Base-by-base conservation (phyloP, 2,329 filamentous ascomycete species). In the Diaporthe sp. region DNA sequence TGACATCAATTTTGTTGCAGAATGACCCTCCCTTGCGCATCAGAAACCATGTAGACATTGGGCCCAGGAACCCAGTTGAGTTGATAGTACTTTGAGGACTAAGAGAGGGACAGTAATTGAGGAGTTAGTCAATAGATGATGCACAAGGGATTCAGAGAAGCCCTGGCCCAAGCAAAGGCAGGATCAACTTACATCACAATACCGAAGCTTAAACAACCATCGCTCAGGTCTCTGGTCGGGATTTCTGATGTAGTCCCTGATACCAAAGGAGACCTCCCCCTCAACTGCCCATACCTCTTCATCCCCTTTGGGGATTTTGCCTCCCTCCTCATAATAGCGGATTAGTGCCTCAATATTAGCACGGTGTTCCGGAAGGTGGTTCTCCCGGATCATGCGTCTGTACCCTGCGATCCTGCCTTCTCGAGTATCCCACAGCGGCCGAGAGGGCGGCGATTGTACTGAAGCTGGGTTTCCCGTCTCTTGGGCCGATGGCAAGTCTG, bases 261-360 rank as follows among this genome's bases (percentile, higher is more conserved):
- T 69, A 37, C 46, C 34, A 69, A 69, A 69, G 37, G 51, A 42
- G 34, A 2, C 67, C 67, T 42, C 49, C 8, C 67, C 49, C 0
- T 69, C 67, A 53, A 69, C 12, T 39, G 65, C 65, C 65, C 65
- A 69, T 13, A 69, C 44, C 65, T 69, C 65, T 55, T 69, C 67
- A 28, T 69, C 19, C 8, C 67, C 49, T 55, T 69, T 31, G 39
- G 67, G 34, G 8, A 57, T 17, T 9, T 57, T 69, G n/a, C 67
- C 67, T 53, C 67, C 67, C n/a, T 69, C 49, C 49, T 69, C 49
- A 44, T 57, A 69, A 69, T 69, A 69, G n/a, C 49, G 34, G 46
- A 69, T 42, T 22, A 69, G 28, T 39, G 67, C 67, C n/a, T 69
- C 49, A 42, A 57, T 1, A 55, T 69, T 69, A 39, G 67, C 49